phyloP scores from a whole-genome alignment of 805 yeast species.

The Candida dajiaensis region DNA sequence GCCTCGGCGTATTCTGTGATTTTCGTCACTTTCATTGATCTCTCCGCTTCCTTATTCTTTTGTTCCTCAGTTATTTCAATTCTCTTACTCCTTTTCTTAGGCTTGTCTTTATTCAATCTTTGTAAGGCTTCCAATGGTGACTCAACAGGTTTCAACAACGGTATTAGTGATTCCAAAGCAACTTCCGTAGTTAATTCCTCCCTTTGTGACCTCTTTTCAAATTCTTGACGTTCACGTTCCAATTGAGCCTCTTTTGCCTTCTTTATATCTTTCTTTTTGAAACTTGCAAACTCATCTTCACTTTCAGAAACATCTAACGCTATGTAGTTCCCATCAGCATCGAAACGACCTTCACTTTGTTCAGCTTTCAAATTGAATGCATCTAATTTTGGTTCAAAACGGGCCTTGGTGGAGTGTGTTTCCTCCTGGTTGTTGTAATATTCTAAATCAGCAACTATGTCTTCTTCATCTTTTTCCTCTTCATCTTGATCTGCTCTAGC shows the following conservation, averaged over 20 bases:
- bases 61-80: conserved; percentile 11
- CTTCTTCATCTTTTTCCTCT: conserved; percentile 17
- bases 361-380: conserved; percentile 58
- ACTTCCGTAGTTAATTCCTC: conserved; percentile 15
- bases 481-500: conserved; percentile 6
- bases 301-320: conserved; percentile 30
- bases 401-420: conserved; percentile 9
- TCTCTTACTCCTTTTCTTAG: conserved; percentile 16
- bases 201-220: conserved; percentile 12
- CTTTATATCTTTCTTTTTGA: conserved; percentile 30
- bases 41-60: conserved; percentile 10
- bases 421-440: conserved; percentile 18
- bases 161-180: conserved; percentile 31
- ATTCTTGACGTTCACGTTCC: conserved; percentile 19
- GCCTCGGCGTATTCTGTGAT: conserved; percentile 46
- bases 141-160: conserved; percentile 50
- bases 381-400: conserved; percentile 42
- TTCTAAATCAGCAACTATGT: conserved; percentile 7
- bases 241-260: conserved; percentile 31
- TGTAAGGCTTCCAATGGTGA: conserved; percentile 51
- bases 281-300: conserved; percentile 27
- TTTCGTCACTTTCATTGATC: conserved; percentile 26
- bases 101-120: conserved; percentile 28
- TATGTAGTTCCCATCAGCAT: conserved; percentile 53
- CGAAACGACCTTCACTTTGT: conserved; percentile 52